These are phyloP conservation scores for Kazachstania martiniae DNA, from an alignment of 805 yeast genomes.

Conservation along the genomic window DNA sequence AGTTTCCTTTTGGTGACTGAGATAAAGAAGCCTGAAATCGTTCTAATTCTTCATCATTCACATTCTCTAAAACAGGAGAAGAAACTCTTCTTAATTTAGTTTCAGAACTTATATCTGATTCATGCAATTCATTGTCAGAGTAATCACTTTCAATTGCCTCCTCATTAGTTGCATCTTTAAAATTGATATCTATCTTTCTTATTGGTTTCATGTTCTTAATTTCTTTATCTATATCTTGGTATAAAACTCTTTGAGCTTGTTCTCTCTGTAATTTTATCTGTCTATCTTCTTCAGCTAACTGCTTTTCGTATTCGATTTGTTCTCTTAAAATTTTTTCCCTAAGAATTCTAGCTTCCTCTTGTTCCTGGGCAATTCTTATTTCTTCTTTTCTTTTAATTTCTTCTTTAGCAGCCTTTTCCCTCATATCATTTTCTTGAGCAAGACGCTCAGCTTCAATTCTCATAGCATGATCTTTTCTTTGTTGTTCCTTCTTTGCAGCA, in stretches of 20 bases:
- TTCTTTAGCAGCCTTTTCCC: not conserved
- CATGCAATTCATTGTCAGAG: not conserved
- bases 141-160: slow-evolving; percentile 1
- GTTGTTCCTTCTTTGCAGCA: slow-evolving; percentile 1
- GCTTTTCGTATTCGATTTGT: slow-evolving; percentile 5
- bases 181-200: not conserved
- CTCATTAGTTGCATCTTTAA: not conserved
- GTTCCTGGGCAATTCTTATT: slow-evolving; percentile 1
- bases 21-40: slow-evolving; percentile 18
- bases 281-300: slow-evolving; percentile 8
- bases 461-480: slow-evolving; percentile 1
- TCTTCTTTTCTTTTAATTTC: slow-evolving; percentile 1
- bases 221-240: not conserved
- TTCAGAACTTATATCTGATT: no score
- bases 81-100: slow-evolving; percentile 2
- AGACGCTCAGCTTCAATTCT: not conserved
- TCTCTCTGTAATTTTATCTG: slow-evolving; percentile 2
- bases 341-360: not conserved
- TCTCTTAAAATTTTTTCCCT: slow-evolving; percentile 1
- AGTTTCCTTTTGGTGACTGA: slow-evolving; percentile 17
- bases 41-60: slow-evolving; percentile 25
- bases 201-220: not conserved
- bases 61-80: slow-evolving; percentile 23
- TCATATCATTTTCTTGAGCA: not conserved
- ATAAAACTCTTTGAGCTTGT: not conserved